phyloP scores from a whole-genome alignment of 1,284 basidiomycete species.

The Trichosporon ovoides region DNA sequence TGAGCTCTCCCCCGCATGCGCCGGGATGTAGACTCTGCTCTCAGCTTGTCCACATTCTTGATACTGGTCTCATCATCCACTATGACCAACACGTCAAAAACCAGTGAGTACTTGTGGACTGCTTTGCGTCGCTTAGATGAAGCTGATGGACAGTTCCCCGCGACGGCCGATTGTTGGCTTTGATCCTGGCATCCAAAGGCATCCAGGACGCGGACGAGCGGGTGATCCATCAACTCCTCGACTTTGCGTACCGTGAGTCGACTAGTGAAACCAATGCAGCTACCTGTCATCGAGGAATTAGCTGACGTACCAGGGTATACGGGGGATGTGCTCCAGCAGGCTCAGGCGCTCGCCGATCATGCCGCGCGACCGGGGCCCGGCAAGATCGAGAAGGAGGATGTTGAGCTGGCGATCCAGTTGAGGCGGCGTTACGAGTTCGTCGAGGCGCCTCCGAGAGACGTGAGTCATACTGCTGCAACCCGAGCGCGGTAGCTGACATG shows the following conservation, averaged over 20 bases:
- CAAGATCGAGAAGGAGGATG: conserved; percentile 83
- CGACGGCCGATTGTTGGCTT: conserved; percentile 84
- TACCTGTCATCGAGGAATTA: neutral
- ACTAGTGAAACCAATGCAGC: neutral
- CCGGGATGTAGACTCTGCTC: neutral
- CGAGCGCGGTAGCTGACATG: neutral
- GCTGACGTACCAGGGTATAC: conserved; percentile 60
- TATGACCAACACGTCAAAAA: conserved; percentile 13
- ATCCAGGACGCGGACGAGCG: conserved; percentile 90
- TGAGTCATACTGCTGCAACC: conserved; percentile 48
- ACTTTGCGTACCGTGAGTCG: conserved; percentile 75
- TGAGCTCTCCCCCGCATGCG: no score
- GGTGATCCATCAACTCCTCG: conserved; percentile 88
- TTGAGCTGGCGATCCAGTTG: conserved; percentile 84
- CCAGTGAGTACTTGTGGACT: conserved; percentile 4
- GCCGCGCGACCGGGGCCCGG: conserved; percentile 61
- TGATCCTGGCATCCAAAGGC: conserved; percentile 89
- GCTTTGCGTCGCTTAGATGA: neutral
- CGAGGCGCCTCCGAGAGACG: conserved; percentile 90
- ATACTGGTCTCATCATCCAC: conserved; percentile 4
- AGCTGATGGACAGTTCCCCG: conserved; percentile 55
- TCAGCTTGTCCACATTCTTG: neutral
- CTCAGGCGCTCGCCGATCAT: conserved; percentile 89
- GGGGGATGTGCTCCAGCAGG: conserved; percentile 81
- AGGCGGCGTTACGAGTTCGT: conserved; percentile 92